These are phyloP conservation scores for Ogataea sp. DNA, from an alignment of 805 yeast species.

Conservation along the genomic window DNA sequence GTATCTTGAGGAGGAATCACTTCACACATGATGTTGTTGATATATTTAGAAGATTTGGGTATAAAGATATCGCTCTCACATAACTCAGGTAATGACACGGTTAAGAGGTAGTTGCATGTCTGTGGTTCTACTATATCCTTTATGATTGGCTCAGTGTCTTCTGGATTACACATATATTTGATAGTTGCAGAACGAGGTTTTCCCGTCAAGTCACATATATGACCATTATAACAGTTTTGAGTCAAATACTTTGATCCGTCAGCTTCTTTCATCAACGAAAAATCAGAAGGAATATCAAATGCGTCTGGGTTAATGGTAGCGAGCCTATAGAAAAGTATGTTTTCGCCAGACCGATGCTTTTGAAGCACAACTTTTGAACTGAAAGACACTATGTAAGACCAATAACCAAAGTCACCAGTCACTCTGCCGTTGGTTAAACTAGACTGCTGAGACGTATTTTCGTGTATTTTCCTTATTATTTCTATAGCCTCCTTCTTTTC, in stretches of 20 bases:
- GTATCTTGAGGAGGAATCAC: no score
- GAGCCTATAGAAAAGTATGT: conserved; percentile 9
- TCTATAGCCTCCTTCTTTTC: conserved; percentile 3
- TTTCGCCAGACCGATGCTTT: not conserved
- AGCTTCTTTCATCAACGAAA: conserved; percentile 12
- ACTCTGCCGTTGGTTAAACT: not conserved
- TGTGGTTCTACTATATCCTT: conserved; percentile 18
- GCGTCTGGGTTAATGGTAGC: conserved; percentile 9
- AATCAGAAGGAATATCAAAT: conserved; percentile 13
- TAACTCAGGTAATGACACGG: conserved; percentile 14
- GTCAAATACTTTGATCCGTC: conserved; percentile 21
- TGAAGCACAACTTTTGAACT: conserved; percentile 2
- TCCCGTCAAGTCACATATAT: conserved; percentile 26
- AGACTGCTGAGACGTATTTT: not conserved
- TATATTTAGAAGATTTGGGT: conserved; percentile 5
- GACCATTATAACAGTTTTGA: conserved; percentile 21
- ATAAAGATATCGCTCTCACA: conserved; percentile 15
- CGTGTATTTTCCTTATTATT: not conserved
- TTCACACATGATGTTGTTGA: conserved; percentile 14
- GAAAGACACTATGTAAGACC: conserved; percentile 8
- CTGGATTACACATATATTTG: conserved; percentile 19
- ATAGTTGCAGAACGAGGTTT: conserved; percentile 18
- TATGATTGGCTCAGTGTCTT: conserved; percentile 10
- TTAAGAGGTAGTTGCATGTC: conserved; percentile 24
- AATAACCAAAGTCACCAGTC: conserved; percentile 3